These are phyloP conservation scores for Boletales sp. DNA, from an alignment of 768 basidiomycete genomes.

Conservation along the genomic window DNA sequence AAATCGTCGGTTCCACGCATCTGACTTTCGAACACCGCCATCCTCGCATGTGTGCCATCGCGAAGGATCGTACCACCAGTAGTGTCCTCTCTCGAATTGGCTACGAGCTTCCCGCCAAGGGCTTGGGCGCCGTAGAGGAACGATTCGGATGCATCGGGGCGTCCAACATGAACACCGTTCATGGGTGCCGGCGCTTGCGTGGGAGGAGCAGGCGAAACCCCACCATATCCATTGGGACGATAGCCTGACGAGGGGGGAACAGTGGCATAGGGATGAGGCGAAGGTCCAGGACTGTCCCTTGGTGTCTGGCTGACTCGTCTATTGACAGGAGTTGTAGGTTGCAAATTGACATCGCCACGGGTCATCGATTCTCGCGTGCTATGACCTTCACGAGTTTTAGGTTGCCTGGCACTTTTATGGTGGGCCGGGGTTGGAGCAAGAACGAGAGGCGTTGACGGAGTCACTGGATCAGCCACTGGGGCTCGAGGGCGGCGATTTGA, in stretches of 20 bases:
- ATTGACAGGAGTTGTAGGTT: slow-evolving; percentile 62
- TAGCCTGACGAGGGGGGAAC: slow-evolving; percentile 57
- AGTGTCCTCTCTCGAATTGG: slow-evolving; percentile 51
- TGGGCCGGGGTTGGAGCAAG: slow-evolving; percentile 64
- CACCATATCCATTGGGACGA: slow-evolving; percentile 52
- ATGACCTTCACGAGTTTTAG: slow-evolving; percentile 44
- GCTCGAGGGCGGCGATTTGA: slow-evolving; percentile 47
- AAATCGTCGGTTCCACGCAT: slow-evolving; percentile 56
- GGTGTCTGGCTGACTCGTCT: slow-evolving; percentile 68
- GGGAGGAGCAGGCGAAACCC: slow-evolving; percentile 47
- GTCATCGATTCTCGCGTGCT: slow-evolving; percentile 45
- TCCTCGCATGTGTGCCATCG: slow-evolving; percentile 39
- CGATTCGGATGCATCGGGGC: slow-evolving; percentile 60
- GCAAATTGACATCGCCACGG: slow-evolving; percentile 52
- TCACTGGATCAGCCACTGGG: slow-evolving; percentile 51
- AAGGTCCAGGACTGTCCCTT: slow-evolving; percentile 44
- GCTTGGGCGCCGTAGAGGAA: slow-evolving; percentile 58
- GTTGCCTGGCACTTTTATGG: slow-evolving; percentile 54
- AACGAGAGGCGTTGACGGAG: slow-evolving; percentile 57
- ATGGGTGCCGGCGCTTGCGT: slow-evolving; percentile 33
- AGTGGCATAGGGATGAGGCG: slow-evolving; percentile 71
- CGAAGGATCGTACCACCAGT: slow-evolving; percentile 39
- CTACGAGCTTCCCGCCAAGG: slow-evolving; percentile 46
- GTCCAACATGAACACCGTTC: slow-evolving; percentile 39
- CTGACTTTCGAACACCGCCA: slow-evolving; percentile 69